Evolutionary conservation across 495 filamentous ascomycete genomes (phyloP).

Genomic region (Choiromyces venosus): DNA sequence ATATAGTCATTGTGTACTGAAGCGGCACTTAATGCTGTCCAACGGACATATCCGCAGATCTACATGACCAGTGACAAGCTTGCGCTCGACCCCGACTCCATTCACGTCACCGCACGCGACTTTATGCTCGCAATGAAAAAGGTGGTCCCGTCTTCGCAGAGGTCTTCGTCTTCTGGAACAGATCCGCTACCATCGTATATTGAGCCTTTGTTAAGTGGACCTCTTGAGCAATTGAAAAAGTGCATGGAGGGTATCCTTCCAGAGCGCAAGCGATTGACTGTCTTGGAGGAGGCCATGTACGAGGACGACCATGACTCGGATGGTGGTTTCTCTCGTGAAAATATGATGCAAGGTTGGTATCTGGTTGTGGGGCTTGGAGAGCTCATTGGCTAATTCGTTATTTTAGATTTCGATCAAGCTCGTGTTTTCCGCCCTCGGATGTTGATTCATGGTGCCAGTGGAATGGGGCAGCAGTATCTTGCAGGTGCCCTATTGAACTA

Average conservation of each 20-base stretch:
- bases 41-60: conserved; percentile 91
- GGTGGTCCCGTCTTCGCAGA: conserved; percentile 88
- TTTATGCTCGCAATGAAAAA: conserved; percentile 96
- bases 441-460: conserved; percentile 66
- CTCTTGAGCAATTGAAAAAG: conserved; percentile 60
- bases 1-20: conserved; percentile 77
- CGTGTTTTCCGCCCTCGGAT: conserved; percentile 84
- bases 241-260: conserved; percentile 74
- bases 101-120: conserved; percentile 80
- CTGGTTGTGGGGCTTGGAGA: conserved; percentile 7
- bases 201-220: conserved; percentile 71
- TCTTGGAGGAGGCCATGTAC: conserved; percentile 87
- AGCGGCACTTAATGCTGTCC: conserved; percentile 96
- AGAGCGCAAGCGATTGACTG: conserved; percentile 73
- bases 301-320: conserved; percentile 75
- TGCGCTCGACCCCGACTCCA: conserved; percentile 73
- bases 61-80: conserved; percentile 89
- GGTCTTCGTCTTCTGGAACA: conserved; percentile 75
- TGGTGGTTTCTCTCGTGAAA: conserved; percentile 74
- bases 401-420: conserved; percentile 71
- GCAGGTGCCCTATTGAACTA: conserved; percentile 80
- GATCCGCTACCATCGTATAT: conserved; percentile 67
- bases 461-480: conserved; percentile 93
- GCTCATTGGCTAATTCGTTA: conserved; percentile 14
- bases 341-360: conserved; percentile 58